phyloP scores from a whole-genome alignment of 2,329 filamentous ascomycete genomes.

The Fusarium succisae region DNA sequence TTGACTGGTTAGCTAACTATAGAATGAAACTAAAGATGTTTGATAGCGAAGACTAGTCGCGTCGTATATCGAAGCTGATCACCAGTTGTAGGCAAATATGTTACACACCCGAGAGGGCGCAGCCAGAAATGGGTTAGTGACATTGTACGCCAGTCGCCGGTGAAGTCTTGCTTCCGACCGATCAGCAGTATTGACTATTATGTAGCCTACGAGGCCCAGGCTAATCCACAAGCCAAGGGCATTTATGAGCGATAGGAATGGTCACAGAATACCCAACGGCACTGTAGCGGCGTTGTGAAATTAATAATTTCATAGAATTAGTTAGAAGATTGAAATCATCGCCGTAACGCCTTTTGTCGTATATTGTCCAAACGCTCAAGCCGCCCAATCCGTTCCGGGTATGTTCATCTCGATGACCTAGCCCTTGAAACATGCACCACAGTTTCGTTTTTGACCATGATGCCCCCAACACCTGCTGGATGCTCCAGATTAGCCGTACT shows the following conservation, averaged over 20 bases:
- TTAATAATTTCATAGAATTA: background rate
- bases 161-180: background rate
- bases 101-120: background rate
- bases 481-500: background rate
- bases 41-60: no score
- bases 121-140: background rate
- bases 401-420: background rate
- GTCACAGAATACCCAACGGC: background rate
- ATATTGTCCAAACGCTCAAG: background rate
- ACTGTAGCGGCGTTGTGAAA: no score
- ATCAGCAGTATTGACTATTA: background rate
- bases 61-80: no score
- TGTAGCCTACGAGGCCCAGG: no score
- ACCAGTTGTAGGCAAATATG: no score
- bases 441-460: conserved; percentile 38
- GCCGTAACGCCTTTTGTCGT: background rate
- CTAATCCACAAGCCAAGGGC: no score
- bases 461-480: background rate
- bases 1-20: no score
- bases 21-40: background rate
- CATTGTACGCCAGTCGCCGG: background rate
- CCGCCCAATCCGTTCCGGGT: background rate
- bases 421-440: conserved; percentile 2
- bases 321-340: background rate
- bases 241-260: no score